A percentile compares a stretch with the other conserved stretches of the same genome.
phyloP scores from a whole-genome alignment of 768 basidiomycete genomes.

The Amylocystis lapponica region DNA sequence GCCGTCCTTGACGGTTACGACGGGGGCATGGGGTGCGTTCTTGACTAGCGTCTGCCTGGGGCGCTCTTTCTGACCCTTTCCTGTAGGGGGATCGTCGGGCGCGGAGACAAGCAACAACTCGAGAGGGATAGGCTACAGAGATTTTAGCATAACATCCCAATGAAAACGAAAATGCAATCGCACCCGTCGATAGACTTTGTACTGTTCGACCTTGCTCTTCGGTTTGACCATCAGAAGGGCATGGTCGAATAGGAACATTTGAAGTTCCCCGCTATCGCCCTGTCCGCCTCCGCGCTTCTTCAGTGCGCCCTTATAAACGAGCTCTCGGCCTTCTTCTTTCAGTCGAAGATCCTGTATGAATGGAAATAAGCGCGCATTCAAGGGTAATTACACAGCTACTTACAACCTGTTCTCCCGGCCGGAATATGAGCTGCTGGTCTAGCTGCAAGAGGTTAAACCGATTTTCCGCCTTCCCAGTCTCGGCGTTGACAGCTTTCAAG shows the following conservation, averaged over 20 bases:
- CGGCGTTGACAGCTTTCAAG: conserved; percentile 81
- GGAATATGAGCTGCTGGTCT: conserved; percentile 85
- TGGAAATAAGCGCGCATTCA: not conserved
- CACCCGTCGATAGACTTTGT: conserved; percentile 90
- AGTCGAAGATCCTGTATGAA: conserved; percentile 69
- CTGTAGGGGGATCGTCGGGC: conserved; percentile 53
- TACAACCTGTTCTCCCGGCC: conserved; percentile 87
- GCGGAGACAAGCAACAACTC: conserved; percentile 84
- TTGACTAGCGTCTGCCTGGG: conserved; percentile 29
- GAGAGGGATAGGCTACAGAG: conserved; percentile 82
- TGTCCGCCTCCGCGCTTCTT: conserved; percentile 75
- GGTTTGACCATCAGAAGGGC: conserved; percentile 91
- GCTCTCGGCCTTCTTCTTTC: conserved; percentile 81
- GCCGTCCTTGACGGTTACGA: conserved; percentile 48
- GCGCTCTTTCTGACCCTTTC: conserved; percentile 15
- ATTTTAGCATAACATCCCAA: not conserved
- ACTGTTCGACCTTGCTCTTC: conserved; percentile 88
- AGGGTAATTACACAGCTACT: conserved; percentile 23
- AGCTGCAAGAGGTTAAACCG: conserved; percentile 93
- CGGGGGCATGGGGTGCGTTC: conserved; percentile 37
- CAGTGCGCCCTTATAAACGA: conserved; percentile 85
- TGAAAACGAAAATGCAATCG: conserved; percentile 18
- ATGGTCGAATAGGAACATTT: conserved; percentile 96
- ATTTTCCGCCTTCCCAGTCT: conserved; percentile 94
- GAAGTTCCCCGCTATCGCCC: conserved; percentile 80